Evolutionary conservation across 1,139 yeast species (phyloP), one percentile per base, ranked within the genome.

Genomic region (Yamadazyma songkhlaensis): DNA sequence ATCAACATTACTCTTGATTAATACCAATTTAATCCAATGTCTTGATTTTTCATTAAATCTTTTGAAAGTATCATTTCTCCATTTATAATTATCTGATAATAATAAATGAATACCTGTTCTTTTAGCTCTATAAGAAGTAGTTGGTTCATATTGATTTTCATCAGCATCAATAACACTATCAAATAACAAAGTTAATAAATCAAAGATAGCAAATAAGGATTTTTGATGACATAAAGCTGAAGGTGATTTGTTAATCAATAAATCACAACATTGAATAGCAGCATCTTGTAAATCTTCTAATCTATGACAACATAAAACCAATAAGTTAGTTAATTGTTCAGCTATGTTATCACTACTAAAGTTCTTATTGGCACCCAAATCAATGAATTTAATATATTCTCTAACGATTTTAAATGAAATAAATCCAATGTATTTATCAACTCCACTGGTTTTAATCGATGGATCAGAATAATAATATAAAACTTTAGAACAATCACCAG

Each of bases 131-230:
- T 84, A 90, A 24, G 73, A 74, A 30, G 85, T 79, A 11, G 81
- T 75, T 4, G 98, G 97, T 43, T 84, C 87, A 56, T 88, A 92
- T 59, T 82, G 51, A 27, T 84, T 84, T 23, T 81, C 77, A 48
- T 86, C 95, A n/a, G 92, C 89, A 59, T 90, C 97, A 31, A 84
- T 68, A 34, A 88, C 76, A 62, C 95, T 82, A 46, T 84, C 83
- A 60, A 86, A 87, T 34, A 90, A 64, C 36, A 89, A 65, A 1
- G 87, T 79, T 53, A 94, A 68, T 38, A 92, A 69, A 55, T 94
- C 98, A 46, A 94, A 71, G 40, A 90, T 62, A 0, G 95, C 78
- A 60, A 79, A 90, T 43, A 90, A 69, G 49, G 95, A 79, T 34
- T 69, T 69, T 34, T 77, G 80, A 47, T 84, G 85, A 54, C 96